Base-by-base conservation (phyloP, 768 basidiomycete genomes). In the Pleurotus tuber-regium region DNA sequence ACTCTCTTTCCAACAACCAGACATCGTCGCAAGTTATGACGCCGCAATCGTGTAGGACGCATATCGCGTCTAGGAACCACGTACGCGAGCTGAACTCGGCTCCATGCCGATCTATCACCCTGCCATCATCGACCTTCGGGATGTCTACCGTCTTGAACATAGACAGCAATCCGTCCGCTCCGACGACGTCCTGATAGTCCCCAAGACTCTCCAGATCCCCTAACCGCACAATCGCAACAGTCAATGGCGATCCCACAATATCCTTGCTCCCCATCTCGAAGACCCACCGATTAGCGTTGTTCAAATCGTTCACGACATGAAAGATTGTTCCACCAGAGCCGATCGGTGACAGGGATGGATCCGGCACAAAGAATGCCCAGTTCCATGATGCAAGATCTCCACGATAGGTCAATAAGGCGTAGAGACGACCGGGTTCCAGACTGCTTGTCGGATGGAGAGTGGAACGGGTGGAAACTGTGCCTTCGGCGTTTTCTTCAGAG, bases 61-160 rank as follows among this genome's bases (percentile, higher is more conserved):
- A 69, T 12, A 77, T 72, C 18, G 71, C 74, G 30, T 76, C 74
- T 16, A 77, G 58, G 52, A 78, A 78, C 75, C 75, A 78, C n/a
- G 69, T 66, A 30, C 76, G 62, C 2, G 73, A 74, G 56, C 69
- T 73, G 57, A 76, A 76, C 48, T 76, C 76, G 16, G 60, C 59
- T 16, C 59, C 59, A 30, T 62, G 64, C 4, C 46, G 46, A 30
- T 48, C 31, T 31, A 31, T 48, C 29, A 48, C 46, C 31, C 46
- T 35, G 9, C 46, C 46, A 54, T 60, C 12, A 59, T 56, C 26
- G 63, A 65, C 25, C 57, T 63, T 51, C 0, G 76, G 74, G n/a
- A 74, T 69, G 12, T 56, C 61, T 19, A 75, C 72, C n/a, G 70
- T 70, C 54, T 65, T 66, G 63, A 78, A 76, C 66, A 77, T 76